Evolutionary conservation across 2,329 filamentous ascomycete species (phyloP).

Genomic region (Diplodia sapinea): DNA sequence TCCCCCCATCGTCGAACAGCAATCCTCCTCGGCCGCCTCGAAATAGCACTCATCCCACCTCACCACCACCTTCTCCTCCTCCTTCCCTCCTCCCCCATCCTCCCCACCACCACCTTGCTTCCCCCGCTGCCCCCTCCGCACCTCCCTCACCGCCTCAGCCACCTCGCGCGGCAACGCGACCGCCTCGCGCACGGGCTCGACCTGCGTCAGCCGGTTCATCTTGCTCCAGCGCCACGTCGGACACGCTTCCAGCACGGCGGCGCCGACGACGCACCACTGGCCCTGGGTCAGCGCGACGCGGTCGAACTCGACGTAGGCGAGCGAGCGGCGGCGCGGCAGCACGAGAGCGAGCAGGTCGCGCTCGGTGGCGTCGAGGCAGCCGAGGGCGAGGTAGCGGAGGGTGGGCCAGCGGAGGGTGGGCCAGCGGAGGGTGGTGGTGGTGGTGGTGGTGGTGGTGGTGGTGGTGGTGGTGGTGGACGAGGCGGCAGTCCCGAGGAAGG

Average conservation of each 20-base stretch:
- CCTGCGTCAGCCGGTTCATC: conserved; percentile 1
- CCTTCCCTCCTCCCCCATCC: too few relatives aligned
- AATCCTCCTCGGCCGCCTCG: neutral
- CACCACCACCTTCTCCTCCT: neutral
- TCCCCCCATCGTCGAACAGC: neutral
- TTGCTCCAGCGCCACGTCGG: conserved; percentile 4
- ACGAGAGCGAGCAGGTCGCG: neutral
- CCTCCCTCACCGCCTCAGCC: neutral
- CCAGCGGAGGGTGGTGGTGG: too few relatives aligned
- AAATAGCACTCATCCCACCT: neutral
- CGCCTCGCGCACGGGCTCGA: neutral
- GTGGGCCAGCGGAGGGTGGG: neutral
- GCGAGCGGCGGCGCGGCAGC: neutral
- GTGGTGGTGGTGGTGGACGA: too few relatives aligned
- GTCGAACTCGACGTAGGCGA: conserved; percentile 11
- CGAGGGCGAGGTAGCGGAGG: conserved; percentile 12
- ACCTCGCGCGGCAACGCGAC: neutral
- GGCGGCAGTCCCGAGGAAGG: neutral
- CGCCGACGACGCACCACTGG: conserved; percentile 6
- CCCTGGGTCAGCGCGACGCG: neutral
- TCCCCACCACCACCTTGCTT: neutral
- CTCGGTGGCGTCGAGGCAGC: neutral
- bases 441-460: too few relatives aligned
- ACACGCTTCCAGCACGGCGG: neutral
- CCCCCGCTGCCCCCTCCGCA: neutral